Base-by-base conservation (phyloP, 345 rosid genomes). In the Noccaea caerulescens region DNA sequence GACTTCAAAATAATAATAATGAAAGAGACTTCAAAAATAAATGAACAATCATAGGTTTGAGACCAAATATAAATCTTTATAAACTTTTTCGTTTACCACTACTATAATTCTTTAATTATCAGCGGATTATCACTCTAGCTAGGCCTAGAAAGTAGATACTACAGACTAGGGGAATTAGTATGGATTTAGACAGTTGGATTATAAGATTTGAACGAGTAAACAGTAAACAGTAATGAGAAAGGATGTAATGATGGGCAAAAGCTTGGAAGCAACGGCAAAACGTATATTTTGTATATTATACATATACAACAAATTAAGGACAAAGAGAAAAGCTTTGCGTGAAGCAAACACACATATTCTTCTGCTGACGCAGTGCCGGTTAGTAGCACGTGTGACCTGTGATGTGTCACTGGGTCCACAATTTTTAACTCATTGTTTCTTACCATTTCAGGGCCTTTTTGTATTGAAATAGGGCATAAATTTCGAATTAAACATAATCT, bases 261-360 rank as follows among this genome's bases (percentile, higher is more conserved):
- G 61, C 72, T 73, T 58, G 77, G 72, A 73, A 66, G 77, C 72
- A 66, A 73, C 42, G 58, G 58, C 71, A 72, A 37, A 64, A 30
- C 12, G 55, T 46, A 62, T 32, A 43, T 54, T 7, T n/a, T 33
- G 23, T 18, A 36, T 23, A 50, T 20, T 55, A 59, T 16, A 51
- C 51, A 43, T 16, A 16, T 16, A 16, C 18, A 16, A 16, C 18
- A 16, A 16, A 16, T 16, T 16, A 59, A 67, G 66, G 72, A 67
- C 62, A 66, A 58, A 59, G 56, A 33, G 33, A 34, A 68, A 59
- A 36, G 50, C 18, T 42, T 74, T 74, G 78, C 73, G 78, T 74
- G 78, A 67, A 67, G 78, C 63, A 52, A 68, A 43, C 73, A 59
- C 63, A 59, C 66, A 46, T 41, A 33, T 66, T n/a, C 58, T 25